Conservation (phyloP, 768 basidiomycete genomes). For the Serendipita sp. region DNA sequence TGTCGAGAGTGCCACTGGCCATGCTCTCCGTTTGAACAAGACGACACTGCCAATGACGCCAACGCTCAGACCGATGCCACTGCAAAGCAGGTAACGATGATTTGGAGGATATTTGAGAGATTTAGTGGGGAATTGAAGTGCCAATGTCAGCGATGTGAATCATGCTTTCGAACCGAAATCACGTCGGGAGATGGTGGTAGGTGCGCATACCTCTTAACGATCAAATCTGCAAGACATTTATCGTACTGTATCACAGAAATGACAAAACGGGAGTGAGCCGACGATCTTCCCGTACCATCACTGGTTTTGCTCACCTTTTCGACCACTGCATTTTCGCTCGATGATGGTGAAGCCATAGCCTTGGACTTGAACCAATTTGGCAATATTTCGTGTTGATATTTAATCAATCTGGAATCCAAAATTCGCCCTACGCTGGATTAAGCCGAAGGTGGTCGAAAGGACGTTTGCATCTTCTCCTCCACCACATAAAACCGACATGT, state of each 20-base stretch:
- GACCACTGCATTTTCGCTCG: conserved; percentile 80
- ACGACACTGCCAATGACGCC: conserved; percentile 83
- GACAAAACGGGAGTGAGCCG: background rate
- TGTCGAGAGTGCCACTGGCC: conserved; percentile 75
- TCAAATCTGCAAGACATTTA: conserved; percentile 46
- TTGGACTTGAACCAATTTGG: too few species aligned
- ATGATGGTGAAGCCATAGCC: conserved; percentile 26
- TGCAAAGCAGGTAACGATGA: conserved; percentile 20
- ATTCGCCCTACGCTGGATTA: too few species aligned
- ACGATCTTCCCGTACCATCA: background rate
- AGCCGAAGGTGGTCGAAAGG: too few species aligned
- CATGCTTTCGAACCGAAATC: too few species aligned
- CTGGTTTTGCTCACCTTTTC: conserved; percentile 53
- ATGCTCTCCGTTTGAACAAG: conserved; percentile 82
- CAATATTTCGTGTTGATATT: too few species aligned
- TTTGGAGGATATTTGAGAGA: background rate
- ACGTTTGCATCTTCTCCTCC: too few species aligned
- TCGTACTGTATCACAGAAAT: conserved; percentile 16
- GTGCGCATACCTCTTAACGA: conserved; percentile 66
- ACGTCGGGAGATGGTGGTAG: background rate
- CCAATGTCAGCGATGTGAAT: too few species aligned
- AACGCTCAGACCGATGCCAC: conserved; percentile 76
- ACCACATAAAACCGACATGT: too few species aligned
- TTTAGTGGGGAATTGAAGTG: background rate
- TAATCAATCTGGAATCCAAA: too few species aligned